A percentile compares a stretch with the other conserved stretches of the same genome.
Conservation (phyloP, 371 early-diverging fungal genomes). For the Apophysomyces variabilis region DNA sequence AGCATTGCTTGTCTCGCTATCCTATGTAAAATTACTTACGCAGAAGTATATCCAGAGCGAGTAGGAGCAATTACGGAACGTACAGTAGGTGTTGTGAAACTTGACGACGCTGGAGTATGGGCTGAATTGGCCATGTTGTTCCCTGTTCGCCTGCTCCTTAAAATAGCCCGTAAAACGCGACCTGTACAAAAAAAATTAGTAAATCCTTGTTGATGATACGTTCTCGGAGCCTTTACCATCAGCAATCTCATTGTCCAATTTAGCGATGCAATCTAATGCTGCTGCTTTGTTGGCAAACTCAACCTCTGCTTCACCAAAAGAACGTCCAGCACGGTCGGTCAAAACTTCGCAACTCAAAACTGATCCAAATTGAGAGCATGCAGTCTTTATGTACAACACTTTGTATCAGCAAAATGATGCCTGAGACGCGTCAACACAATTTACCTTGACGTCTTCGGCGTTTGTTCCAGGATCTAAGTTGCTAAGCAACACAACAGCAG, state of each 20-base stretch:
- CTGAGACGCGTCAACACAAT: neutral
- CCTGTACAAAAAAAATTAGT: conserved; percentile 22
- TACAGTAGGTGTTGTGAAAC: conserved; percentile 16
- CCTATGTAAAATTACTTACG: conserved; percentile 13
- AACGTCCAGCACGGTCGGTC: conserved; percentile 43
- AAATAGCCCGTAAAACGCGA: conserved; percentile 36
- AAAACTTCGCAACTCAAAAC: conserved; percentile 45
- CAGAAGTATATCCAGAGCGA: conserved; percentile 25
- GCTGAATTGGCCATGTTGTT: neutral
- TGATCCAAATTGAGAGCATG: conserved; percentile 44
- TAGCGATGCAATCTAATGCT: conserved; percentile 46
- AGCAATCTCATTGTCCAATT: conserved; percentile 47
- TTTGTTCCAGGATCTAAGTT: conserved; percentile 60
- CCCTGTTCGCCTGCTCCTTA: conserved; percentile 30
- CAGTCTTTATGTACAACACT: conserved; percentile 22
- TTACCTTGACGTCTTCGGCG: conserved; percentile 63
- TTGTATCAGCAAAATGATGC: conserved; percentile 3
- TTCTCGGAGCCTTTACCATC: conserved; percentile 35
- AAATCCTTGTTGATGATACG: too few species aligned
- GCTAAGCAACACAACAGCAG: conserved; percentile 56
- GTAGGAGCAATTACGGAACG: conserved; percentile 27
- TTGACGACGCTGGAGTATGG: conserved; percentile 3
- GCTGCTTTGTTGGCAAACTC: conserved; percentile 43
- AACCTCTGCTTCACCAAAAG: conserved; percentile 55
- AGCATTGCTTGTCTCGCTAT: conserved; percentile 7